Conservation (phyloP, 75 land plant genomes). For the Picea glauca region DNA sequence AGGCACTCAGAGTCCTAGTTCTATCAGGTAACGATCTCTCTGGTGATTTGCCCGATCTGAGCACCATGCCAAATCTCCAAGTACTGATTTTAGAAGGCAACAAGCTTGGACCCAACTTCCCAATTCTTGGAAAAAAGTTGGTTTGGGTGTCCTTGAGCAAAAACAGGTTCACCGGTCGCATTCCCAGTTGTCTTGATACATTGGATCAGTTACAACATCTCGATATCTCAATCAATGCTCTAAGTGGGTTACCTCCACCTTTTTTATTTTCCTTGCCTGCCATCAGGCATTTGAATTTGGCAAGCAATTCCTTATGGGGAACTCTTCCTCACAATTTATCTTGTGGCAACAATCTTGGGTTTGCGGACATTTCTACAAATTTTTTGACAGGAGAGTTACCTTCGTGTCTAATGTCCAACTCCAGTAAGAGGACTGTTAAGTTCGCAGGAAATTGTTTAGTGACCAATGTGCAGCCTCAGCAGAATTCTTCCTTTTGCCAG, state of each 20-base stretch:
- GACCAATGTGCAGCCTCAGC: conserved; percentile 40
- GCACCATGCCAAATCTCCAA: conserved; percentile 27
- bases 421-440: conserved; percentile 21
- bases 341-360: conserved; percentile 35
- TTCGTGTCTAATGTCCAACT: conserved; percentile 32
- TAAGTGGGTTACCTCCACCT: conserved; percentile 54
- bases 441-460: conserved; percentile 67
- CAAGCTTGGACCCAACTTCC: conserved; percentile 62
- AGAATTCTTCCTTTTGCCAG: conserved; percentile 35
- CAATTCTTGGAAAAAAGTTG: conserved; percentile 37
- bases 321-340: conserved; percentile 36
- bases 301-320: conserved; percentile 56
- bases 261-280: conserved; percentile 62
- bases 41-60: conserved; percentile 69
- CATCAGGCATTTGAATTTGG: conserved; percentile 47
- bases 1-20: conserved; percentile 12
- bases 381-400: conserved; percentile 71
- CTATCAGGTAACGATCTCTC: conserved; percentile 30
- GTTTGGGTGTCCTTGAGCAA: conserved; percentile 26
- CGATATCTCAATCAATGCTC: conserved; percentile 61
- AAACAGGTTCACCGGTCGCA: conserved; percentile 48
- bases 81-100: conserved; percentile 61
- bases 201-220: conserved; percentile 37
- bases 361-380: conserved; percentile 72
- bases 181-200: conserved; percentile 35